A percentile compares a stretch with the other conserved stretches of the same genome.
Conservation (phyloP, 805 yeast genomes). For the Candida oleophila region DNA sequence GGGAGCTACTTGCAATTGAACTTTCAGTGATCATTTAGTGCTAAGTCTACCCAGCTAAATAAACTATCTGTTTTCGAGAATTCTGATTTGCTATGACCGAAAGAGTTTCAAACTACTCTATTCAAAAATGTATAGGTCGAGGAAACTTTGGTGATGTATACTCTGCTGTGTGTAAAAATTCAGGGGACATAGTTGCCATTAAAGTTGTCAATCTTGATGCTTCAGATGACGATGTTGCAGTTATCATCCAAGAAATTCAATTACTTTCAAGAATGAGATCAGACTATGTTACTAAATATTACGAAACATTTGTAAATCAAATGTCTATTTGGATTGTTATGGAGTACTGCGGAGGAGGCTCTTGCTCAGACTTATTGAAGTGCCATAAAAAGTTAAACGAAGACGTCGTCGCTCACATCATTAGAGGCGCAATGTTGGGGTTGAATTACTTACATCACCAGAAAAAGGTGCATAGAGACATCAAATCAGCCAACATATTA, state of each 20-base stretch:
- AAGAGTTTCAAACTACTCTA: background rate
- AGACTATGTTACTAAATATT: constrained; percentile 62
- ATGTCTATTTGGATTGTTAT: constrained; percentile 82
- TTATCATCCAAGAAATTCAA: constrained; percentile 73
- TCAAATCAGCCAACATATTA: constrained; percentile 85
- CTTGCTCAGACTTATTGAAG: constrained; percentile 74
- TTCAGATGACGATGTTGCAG: constrained; percentile 70
- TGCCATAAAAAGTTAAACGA: constrained; percentile 56
- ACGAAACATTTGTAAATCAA: constrained; percentile 61
- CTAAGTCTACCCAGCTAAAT: background rate
- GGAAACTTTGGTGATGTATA: constrained; percentile 91
- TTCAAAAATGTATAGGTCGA: constrained; percentile 63
- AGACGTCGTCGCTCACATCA: constrained; percentile 57
- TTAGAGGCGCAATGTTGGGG: constrained; percentile 66
- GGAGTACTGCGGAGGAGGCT: constrained; percentile 97
- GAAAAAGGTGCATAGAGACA: constrained; percentile 81
- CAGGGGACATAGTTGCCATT: constrained; percentile 65
- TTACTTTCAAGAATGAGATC: constrained; percentile 66
- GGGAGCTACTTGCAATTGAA: background rate
- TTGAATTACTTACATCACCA: constrained; percentile 74
- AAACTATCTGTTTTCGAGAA: background rate
- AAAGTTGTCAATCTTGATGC: constrained; percentile 82
- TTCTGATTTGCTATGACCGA: background rate
- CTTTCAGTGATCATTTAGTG: background rate
- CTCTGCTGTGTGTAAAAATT: constrained; percentile 46